Conservation (phyloP, 116 monocot species). For the Thalassia testudinum region DNA sequence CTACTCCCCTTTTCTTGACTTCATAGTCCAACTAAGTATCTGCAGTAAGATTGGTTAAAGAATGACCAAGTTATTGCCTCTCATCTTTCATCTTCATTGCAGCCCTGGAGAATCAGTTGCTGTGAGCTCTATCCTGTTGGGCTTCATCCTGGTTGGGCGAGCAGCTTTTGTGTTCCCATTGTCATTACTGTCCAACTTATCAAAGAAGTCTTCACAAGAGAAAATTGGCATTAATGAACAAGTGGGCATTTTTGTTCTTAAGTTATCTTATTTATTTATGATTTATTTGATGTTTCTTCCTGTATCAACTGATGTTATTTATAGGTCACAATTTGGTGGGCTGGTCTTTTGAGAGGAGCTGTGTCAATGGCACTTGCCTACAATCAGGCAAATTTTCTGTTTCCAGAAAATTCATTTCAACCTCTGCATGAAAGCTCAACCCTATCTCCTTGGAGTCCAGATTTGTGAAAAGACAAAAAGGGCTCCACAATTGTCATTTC, state of each 20-base stretch:
- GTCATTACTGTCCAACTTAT: slow-evolving; percentile 77
- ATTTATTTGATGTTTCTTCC: no score
- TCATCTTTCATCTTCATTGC: slow-evolving; percentile 1
- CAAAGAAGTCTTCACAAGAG: slow-evolving; percentile 41
- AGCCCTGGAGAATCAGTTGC: slow-evolving; percentile 80
- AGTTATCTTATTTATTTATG: no score
- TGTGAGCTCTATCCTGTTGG: slow-evolving; percentile 67
- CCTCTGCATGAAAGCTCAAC: no score
- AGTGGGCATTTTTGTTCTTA: slow-evolving; percentile 29
- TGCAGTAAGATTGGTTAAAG: not conserved
- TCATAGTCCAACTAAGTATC: not conserved
- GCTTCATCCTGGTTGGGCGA: slow-evolving; percentile 64
- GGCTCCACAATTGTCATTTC: no score
- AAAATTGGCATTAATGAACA: slow-evolving; percentile 66
- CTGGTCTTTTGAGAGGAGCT: no score
- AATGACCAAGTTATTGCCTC: not conserved
- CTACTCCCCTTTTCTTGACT: not conserved
- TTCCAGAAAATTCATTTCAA: no score
- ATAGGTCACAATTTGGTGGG: no score
- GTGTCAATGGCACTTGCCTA: no score
- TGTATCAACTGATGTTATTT: no score
- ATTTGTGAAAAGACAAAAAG: no score
- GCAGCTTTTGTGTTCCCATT: slow-evolving; percentile 93
- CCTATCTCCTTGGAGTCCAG: no score
- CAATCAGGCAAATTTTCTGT: no score